phyloP scores from a whole-genome alignment of 1,284 basidiomycete species.

The Chondrostereum purpureum region DNA sequence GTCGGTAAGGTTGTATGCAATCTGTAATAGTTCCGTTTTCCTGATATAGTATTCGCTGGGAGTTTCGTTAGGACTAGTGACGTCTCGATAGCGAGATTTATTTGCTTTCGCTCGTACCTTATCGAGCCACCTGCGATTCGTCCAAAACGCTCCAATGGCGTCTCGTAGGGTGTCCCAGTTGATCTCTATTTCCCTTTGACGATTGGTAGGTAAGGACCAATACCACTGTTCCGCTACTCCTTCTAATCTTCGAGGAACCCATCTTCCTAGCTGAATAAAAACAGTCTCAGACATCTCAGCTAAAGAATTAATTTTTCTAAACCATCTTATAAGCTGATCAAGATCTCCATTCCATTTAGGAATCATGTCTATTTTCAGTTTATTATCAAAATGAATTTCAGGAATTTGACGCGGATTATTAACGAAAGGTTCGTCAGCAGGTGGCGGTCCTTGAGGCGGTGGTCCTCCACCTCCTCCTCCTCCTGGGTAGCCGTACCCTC shows the following conservation, averaged over 20 bases:
- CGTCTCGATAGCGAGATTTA: constrained; percentile 12
- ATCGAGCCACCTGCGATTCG: constrained; percentile 24
- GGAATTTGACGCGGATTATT: too few species aligned
- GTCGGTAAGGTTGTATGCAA: too few species aligned
- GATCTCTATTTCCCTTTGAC: constrained; percentile 12
- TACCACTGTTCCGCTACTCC: constrained; percentile 23
- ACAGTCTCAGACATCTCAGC: constrained; percentile 3
- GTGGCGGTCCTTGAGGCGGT: not conserved
- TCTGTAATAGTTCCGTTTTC: too few species aligned
- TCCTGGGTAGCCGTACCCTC: not conserved
- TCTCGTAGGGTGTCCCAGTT: constrained; percentile 22
- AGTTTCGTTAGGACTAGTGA: constrained; percentile 13
- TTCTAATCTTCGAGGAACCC: constrained; percentile 13
- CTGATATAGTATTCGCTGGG: constrained; percentile 25
- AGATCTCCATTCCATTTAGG: constrained; percentile 24
- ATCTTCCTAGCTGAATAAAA: constrained; percentile 14
- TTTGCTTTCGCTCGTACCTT: constrained; percentile 19
- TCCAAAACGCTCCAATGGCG: constrained; percentile 20
- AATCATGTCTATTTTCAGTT: too few species aligned
- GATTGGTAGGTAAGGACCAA: constrained; percentile 13
- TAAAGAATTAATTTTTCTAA: constrained; percentile 16
- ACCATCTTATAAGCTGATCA: constrained; percentile 20
- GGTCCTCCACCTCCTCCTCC: not conserved
- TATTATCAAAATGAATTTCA: constrained; percentile 5
- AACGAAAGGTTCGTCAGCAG: too few species aligned